Base-by-base conservation (phyloP, 2,329 filamentous ascomycete species). In the Phialocephala sp. region DNA sequence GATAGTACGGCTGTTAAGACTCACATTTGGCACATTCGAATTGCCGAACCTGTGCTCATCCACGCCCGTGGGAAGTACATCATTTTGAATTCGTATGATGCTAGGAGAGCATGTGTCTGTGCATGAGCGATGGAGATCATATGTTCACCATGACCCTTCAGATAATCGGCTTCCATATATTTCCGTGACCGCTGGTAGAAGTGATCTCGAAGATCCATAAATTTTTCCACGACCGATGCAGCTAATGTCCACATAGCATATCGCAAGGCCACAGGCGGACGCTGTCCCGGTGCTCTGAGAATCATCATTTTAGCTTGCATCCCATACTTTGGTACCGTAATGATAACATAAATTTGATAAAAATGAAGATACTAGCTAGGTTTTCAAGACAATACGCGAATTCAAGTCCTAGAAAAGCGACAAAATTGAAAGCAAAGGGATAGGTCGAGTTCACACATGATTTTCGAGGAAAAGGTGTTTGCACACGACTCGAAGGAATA, bases 161-260 rank as follows among this genome's bases (percentile, higher is more conserved):
- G 89, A 77, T 96, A 93, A 76, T 97, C 94, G 66, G 87, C 83
- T 76, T 98, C 93, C 52, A 93, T 85, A 75, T 98, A 98, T 76
- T 97, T 98, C 65, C 94, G 88, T 14, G 94, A 88, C 60, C 94
- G 86, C 68, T 91, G 88, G 77, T 99, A 99, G 77, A 98, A 97
- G 68, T 97, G 87, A 62, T 94, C 91, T 74, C 93, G 93, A 15
- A 97, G 79, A 62, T 87, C 86, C 39, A 85, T 82, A 76, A 92
- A 97, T 75, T 93, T 95, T 65, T 97, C 93, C 2, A 87, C 89
- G 52, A 94, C 86, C 5, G 92, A 90, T 68, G 93, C 94, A n/a
- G 94, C 93, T 73, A 93, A 81, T n/a, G 90, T 92, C 94, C 94
- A 98, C 84, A 98, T 96, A 63, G 92, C 93, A 79, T 99, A 99